Evolutionary conservation across 2,329 filamentous ascomycete genomes (phyloP).

Genomic region (Trichoderma hamatum): DNA sequence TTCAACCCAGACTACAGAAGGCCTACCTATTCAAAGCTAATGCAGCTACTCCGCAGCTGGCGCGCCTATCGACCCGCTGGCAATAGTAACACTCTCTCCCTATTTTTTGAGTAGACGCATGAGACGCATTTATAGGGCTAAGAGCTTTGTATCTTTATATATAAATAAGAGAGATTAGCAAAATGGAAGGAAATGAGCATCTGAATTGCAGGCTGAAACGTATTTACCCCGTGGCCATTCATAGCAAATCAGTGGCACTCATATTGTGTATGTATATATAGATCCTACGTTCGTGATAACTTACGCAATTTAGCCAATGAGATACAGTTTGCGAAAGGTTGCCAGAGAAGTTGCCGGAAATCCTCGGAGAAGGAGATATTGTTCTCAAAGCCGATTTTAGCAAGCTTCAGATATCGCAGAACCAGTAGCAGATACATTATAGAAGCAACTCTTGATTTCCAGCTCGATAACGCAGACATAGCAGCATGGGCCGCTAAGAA

Average conservation of each 20-base stretch:
- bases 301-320: no score
- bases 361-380: neutral
- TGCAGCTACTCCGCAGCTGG: neutral
- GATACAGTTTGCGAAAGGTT: neutral
- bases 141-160: neutral
- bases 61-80: neutral
- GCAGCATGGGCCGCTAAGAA: neutral
- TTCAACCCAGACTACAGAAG: neutral
- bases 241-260: no score
- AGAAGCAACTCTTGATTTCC: neutral
- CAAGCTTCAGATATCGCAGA: neutral
- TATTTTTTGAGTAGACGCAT: neutral
- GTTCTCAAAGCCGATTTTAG: neutral
- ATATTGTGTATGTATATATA: neutral
- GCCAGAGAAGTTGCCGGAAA: neutral
- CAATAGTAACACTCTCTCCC: neutral
- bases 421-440: neutral
- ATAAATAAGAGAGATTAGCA: neutral
- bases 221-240: no score
- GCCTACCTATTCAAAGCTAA: no score
- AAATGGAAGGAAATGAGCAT: neutral
- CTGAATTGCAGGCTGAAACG: neutral
- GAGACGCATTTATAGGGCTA: neutral
- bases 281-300: neutral
- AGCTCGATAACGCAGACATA: neutral